Base-by-base conservation (phyloP, 805 yeast genomes). In the Tetrapisispora nanseiensis region DNA sequence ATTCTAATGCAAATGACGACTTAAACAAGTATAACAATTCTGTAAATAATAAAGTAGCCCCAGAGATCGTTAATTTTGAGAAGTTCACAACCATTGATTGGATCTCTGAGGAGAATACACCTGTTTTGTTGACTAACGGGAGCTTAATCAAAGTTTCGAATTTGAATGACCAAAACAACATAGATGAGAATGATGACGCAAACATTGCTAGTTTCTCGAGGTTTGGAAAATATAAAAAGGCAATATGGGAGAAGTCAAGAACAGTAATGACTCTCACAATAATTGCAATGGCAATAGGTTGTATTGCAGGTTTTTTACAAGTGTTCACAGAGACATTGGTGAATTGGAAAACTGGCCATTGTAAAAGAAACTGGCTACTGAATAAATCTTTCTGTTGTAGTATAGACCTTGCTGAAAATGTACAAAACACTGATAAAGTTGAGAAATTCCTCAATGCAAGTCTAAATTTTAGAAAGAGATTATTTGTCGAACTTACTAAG, bases 321-420 rank as follows among this genome's bases (percentile, higher is more conserved):
- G 75, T 90, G 15, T 71, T 86, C 15, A 86, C 97, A 0, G 90
- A 86, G 40, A 86, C 89, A 75, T 63, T 92, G n/a, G 82, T 86
- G 3, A 81, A 81, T 53, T 61, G 87, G 47, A 76, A 86, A 46
- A 65, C 75, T 2, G 98, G 98, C 0, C 76, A 80, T 61, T 92
- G 98, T 63, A 58, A 75, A 1, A 61, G 71, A 16, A 76, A 78
- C 26, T 76, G 86, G 59, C 77, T 87, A 51, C 66, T 87, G 26
- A 86, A 78, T 61, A 72, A 74, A 56, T 68, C 75, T 8, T 85
- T 86, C 52, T 92, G 98, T 62, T 90, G 97, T 61, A 76, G 83
- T 76, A 83, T 79, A n/a, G 33, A 37, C 15, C 42, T 46, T 7
- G 36, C 30, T 6, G 84, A 80, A 15, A 35, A 38, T 12, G 42